Percentiles rank a stretch among this genome's conserved stretches.
These are phyloP conservation scores for Flaveria linearis DNA, from an alignment of 129 eudicot species.

Conservation along the genomic window DNA sequence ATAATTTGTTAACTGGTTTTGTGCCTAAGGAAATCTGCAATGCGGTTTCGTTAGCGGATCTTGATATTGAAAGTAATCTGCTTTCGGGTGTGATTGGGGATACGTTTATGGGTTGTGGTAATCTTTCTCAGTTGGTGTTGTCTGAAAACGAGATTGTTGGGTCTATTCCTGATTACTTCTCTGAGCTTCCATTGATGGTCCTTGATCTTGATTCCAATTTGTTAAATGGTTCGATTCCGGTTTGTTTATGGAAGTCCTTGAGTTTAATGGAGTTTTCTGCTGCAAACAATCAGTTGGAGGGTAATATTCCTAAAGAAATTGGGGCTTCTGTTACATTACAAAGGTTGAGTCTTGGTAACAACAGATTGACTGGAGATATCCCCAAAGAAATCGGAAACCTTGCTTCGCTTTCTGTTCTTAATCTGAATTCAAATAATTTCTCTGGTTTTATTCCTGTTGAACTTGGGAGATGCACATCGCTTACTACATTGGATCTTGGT, in stretches of 20 bases:
- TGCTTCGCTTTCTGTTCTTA: conserved; percentile 54
- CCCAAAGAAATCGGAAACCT: conserved; percentile 59
- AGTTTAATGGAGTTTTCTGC: conserved; percentile 72
- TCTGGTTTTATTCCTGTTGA: conserved; percentile 56
- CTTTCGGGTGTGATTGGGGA: conserved; percentile 67
- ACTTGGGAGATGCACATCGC: conserved; percentile 51
- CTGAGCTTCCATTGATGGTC: conserved; percentile 56
- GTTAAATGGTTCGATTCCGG: conserved; percentile 58
- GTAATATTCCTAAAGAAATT: conserved; percentile 46
- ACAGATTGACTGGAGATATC: conserved; percentile 46
- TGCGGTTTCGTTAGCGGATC: conserved; percentile 48
- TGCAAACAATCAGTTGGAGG: conserved; percentile 59
- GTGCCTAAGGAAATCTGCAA: conserved; percentile 72
- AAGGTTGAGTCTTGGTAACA: conserved; percentile 59
- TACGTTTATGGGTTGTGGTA: conserved; percentile 56
- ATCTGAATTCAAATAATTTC: conserved; percentile 55
- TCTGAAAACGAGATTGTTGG: conserved; percentile 57
- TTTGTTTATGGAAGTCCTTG: conserved; percentile 50
- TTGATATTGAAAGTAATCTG: conserved; percentile 60
- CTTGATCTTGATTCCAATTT: conserved; percentile 75
- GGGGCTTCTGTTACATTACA: conserved; percentile 44
- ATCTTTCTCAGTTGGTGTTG: conserved; percentile 55
- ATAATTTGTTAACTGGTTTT: conserved; percentile 61
- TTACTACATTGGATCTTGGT: conserved; percentile 73
- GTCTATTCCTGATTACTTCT: conserved; percentile 55